Conservation (phyloP, 2,329 filamentous ascomycete species). For the Alternaria sp. region DNA sequence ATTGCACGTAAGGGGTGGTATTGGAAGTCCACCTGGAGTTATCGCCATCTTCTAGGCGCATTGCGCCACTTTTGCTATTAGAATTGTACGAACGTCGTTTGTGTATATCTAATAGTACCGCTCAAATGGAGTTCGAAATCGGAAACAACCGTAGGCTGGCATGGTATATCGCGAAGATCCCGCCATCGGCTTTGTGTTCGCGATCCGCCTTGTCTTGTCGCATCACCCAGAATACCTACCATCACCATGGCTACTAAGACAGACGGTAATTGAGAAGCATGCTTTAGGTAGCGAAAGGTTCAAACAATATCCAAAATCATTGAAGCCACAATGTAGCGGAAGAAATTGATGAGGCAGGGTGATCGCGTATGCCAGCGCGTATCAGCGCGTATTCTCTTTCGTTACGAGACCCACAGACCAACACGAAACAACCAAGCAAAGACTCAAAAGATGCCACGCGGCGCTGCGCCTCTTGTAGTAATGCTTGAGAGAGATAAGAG, state of each 20-base stretch:
- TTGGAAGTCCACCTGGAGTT: slow-evolving; percentile 46
- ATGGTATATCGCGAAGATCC: no score
- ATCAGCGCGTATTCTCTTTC: background rate
- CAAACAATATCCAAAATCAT: background rate
- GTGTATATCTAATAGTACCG: background rate
- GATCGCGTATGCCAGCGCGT: background rate
- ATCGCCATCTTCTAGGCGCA: slow-evolving; percentile 40
- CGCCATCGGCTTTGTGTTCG: no score
- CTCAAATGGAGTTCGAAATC: no score
- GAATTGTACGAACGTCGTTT: no score
- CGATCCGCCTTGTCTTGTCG: no score
- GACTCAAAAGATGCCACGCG: background rate
- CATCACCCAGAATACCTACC: no score
- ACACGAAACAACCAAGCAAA: background rate
- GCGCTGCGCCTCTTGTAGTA: background rate
- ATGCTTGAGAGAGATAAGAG: slow-evolving; percentile 1
- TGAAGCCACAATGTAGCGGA: background rate
- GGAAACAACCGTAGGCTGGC: no score
- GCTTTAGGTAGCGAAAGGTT: no score
- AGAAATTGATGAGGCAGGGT: fast-evolving
- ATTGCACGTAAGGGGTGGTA: slow-evolving; percentile 61
- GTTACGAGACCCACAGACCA: background rate
- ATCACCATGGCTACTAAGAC: no score
- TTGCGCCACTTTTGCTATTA: background rate
- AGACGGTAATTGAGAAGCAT: no score